These are phyloP conservation scores for Niebla homalea DNA, from an alignment of 495 filamentous ascomycete genomes.

Conservation along the genomic window DNA sequence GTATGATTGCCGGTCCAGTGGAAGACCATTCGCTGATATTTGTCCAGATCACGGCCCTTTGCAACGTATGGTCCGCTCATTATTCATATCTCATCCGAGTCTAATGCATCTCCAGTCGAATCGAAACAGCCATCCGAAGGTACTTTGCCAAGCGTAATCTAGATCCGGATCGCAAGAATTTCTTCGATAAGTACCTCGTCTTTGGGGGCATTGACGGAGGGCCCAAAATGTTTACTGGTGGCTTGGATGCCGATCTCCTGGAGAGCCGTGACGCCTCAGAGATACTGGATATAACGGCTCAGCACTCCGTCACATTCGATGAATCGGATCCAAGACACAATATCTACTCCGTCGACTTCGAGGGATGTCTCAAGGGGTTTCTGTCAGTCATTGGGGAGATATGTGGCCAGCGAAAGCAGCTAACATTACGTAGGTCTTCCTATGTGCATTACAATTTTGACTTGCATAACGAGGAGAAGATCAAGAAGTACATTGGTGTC, in stretches of 20 bases:
- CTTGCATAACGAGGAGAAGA: slow-evolving; percentile 30
- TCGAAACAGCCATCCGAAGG: slow-evolving; percentile 75
- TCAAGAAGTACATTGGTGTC: slow-evolving; percentile 43
- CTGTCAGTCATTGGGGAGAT: slow-evolving; percentile 38
- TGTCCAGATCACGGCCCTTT: slow-evolving; percentile 25
- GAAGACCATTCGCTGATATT: slow-evolving; percentile 3
- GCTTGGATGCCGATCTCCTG: slow-evolving; percentile 38
- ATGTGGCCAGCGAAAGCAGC: not conserved
- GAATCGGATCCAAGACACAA: slow-evolving; percentile 28
- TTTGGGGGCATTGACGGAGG: slow-evolving; percentile 69
- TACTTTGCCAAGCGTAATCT: slow-evolving; percentile 65
- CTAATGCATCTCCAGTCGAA: slow-evolving; percentile 39
- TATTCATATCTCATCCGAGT: not conserved
- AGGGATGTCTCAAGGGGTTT: slow-evolving; percentile 61
- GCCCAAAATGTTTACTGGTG: slow-evolving; percentile 53
- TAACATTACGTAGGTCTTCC: slow-evolving; percentile 26
- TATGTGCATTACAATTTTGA: slow-evolving; percentile 32
- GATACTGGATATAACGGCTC: slow-evolving; percentile 47
- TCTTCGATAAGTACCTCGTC: slow-evolving; percentile 68
- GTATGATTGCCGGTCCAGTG: slow-evolving; percentile 22
- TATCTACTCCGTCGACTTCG: slow-evolving; percentile 70
- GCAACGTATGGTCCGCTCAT: slow-evolving; percentile 22
- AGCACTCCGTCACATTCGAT: slow-evolving; percentile 37
- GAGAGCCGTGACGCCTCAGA: slow-evolving; percentile 43
- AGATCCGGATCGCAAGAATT: slow-evolving; percentile 38